Conservation (phyloP, 2,329 filamentous ascomycete genomes). For the Kalmusia sp. region DNA sequence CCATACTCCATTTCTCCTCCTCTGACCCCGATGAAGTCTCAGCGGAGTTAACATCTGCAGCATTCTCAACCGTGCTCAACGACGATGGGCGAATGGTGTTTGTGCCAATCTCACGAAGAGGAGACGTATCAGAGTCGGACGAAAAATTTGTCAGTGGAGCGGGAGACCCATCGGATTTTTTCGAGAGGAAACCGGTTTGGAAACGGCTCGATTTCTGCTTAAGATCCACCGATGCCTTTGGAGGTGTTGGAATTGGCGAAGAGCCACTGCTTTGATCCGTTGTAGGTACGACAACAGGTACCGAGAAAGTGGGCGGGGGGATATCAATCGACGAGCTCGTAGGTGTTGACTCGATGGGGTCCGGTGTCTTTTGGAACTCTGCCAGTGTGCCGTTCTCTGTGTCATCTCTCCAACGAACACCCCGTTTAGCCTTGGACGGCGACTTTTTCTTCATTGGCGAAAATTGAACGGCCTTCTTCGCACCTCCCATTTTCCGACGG, state of each 20-base stretch:
- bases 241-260: conserved; percentile 64
- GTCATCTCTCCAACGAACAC: conserved; percentile 92
- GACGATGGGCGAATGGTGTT: conserved; percentile 58
- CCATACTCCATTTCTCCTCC: conserved; percentile 57
- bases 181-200: conserved; percentile 84
- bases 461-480: conserved; percentile 77
- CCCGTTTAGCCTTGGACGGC: conserved; percentile 69
- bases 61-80: conserved; percentile 59
- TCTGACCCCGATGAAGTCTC: conserved; percentile 53
- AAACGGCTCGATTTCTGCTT: conserved; percentile 74
- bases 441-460: conserved; percentile 82
- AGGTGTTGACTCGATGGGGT: conserved; percentile 68
- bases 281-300: conserved; percentile 36
- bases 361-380: conserved; percentile 90
- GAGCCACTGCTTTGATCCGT: conserved; percentile 50
- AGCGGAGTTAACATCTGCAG: conserved; percentile 28
- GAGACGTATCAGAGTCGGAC: conserved; percentile 62
- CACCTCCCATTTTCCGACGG: conserved; percentile 70
- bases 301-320: conserved; percentile 61
- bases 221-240: conserved; percentile 65
- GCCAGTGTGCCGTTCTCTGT: conserved; percentile 84
- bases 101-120: conserved; percentile 53
- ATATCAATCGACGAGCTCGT: conserved; percentile 62
- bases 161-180: conserved; percentile 69
- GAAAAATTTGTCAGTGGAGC: conserved; percentile 63